A percentile compares a stretch with the other conserved stretches of the same genome.
Evolutionary conservation across 2,329 filamentous ascomycete species (phyloP).

Genomic region (Cladosporium sp.): DNA sequence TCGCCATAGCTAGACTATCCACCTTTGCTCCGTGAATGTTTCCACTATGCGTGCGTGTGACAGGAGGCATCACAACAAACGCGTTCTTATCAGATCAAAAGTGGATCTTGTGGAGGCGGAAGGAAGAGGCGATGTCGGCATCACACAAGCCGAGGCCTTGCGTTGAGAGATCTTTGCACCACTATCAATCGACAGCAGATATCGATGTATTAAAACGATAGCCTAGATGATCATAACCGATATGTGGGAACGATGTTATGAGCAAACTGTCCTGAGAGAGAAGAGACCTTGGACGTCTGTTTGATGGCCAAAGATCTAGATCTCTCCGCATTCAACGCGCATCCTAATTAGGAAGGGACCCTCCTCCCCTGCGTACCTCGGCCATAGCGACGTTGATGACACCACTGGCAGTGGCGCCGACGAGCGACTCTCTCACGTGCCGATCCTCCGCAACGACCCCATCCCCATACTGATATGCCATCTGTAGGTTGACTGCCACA

Average conservation of each 20-base stretch:
- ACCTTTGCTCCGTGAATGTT: too few relatives aligned
- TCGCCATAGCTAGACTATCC: too few relatives aligned
- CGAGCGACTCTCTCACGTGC: constrained; percentile 15
- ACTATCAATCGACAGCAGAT: too few relatives aligned
- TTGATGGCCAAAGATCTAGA: neutral
- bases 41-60: too few relatives aligned
- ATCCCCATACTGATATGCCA: constrained; percentile 5
- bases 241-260: too few relatives aligned
- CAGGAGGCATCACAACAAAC: too few relatives aligned
- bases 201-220: too few relatives aligned
- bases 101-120: neutral
- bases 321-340: constrained; percentile 3
- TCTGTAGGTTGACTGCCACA: neutral
- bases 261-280: too few relatives aligned
- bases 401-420: constrained; percentile 13
- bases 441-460: constrained; percentile 9
- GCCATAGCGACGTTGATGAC: constrained; percentile 3
- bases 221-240: too few relatives aligned
- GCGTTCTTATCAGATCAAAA: constrained; percentile 1
- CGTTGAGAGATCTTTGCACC: neutral
- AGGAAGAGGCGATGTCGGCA: neutral
- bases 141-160: neutral
- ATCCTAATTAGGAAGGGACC: constrained; percentile 1
- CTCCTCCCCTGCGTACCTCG: constrained; percentile 5
- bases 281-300: neutral